phyloP scores from a whole-genome alignment of 2,329 filamentous ascomycete species.

The Colletotrichum zoysiae region DNA sequence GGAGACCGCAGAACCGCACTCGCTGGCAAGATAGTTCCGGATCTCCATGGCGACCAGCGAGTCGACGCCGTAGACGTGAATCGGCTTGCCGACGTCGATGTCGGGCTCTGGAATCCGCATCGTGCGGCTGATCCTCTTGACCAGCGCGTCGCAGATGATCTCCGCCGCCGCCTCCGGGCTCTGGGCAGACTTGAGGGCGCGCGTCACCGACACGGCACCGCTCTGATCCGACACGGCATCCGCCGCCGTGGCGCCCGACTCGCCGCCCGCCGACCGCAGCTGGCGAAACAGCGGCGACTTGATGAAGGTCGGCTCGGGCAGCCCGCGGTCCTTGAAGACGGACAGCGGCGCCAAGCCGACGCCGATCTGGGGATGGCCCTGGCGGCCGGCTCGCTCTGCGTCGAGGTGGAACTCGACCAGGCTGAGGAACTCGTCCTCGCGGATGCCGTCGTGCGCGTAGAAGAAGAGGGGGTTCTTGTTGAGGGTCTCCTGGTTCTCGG shows the following conservation, averaged over 20 bases:
- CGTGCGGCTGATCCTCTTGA: neutral
- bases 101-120: neutral
- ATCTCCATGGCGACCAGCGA: conserved; percentile 14
- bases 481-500: conserved; percentile 25
- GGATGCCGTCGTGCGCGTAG: neutral
- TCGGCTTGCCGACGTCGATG: neutral
- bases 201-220: neutral
- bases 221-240: neutral
- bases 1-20: conserved; percentile 14
- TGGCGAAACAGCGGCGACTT: conserved; percentile 26
- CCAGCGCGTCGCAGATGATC: neutral
- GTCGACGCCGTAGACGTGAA: conserved; percentile 2
- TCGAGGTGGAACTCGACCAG: conserved; percentile 23
- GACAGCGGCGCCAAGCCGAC: conserved; percentile 16
- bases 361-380: conserved; percentile 12
- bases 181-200: neutral
- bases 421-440: conserved; percentile 12
- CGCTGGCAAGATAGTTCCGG: neutral
- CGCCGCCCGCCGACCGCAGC: conserved; percentile 18
- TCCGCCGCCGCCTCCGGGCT: neutral
- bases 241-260: neutral
- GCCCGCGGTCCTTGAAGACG: conserved; percentile 18
- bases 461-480: conserved; percentile 19
- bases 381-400: neutral
- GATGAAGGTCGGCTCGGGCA: conserved; percentile 25